Percentiles rank a stretch among this genome's conserved stretches.
phyloP scores from a whole-genome alignment of 768 basidiomycete genomes.

The Gloeopeniophorella convolvens region DNA sequence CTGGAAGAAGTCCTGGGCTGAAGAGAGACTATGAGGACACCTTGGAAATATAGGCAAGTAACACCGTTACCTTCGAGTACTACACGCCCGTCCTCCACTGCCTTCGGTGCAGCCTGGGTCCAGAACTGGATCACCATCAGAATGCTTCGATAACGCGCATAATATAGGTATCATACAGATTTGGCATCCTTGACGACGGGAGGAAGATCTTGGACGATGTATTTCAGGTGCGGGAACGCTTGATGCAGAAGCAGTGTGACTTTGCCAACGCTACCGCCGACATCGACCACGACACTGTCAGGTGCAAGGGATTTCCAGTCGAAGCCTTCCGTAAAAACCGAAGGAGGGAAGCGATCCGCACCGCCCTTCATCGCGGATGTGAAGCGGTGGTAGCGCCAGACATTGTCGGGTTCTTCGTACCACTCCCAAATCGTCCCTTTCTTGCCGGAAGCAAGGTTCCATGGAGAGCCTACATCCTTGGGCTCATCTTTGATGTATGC shows the following conservation, averaged over 20 bases:
- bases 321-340: conserved; percentile 17
- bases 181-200: conserved; percentile 9
- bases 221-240: conserved; percentile 30
- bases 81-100: not conserved
- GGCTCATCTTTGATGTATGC: not conserved
- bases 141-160: not conserved
- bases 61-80: conserved; percentile 3
- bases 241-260: conserved; percentile 30
- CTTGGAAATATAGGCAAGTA: not conserved
- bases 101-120: not conserved
- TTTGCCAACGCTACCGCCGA: conserved; percentile 37
- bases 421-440: not conserved
- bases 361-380: conserved; percentile 1
- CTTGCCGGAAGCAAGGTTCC: not conserved
- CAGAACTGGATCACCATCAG: conserved; percentile 3
- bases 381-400: conserved; percentile 6
- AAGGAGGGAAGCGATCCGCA: not conserved
- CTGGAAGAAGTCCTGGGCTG: conserved; percentile 13
- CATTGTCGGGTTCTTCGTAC: conserved; percentile 4
- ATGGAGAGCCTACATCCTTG: not conserved
- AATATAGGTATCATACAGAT: not conserved
- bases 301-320: conserved; percentile 30
- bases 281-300: conserved; percentile 33
- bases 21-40: not conserved
- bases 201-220: conserved; percentile 32